Evolutionary conservation across 1,284 basidiomycete genomes (phyloP).

Genomic region (Neonothopanus nambi): DNA sequence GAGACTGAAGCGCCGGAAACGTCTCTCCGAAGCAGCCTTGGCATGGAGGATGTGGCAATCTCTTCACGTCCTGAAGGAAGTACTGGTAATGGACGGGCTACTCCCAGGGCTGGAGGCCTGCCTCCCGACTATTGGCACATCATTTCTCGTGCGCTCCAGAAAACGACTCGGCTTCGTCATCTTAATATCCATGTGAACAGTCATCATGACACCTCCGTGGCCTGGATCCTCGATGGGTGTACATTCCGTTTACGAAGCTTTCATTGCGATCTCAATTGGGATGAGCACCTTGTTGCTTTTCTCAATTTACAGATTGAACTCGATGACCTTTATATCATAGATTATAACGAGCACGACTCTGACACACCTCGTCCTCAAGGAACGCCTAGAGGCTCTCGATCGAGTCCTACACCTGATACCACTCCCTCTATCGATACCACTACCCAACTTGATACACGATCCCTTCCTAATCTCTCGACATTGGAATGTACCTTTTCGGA

Average conservation of each 20-base stretch:
- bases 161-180: conserved; percentile 45
- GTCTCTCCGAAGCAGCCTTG: not conserved
- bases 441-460: not conserved
- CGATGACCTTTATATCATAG: conserved; percentile 57
- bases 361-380: not conserved
- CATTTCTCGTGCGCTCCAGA: conserved; percentile 47
- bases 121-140: conserved; percentile 45
- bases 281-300: conserved; percentile 52
- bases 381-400: not conserved
- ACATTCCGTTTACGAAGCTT: conserved; percentile 56
- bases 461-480: conserved; percentile 46
- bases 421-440: not conserved
- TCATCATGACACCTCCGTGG: conserved; percentile 38
- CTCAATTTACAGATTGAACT: conserved; percentile 51
- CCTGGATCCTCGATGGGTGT: conserved; percentile 53
- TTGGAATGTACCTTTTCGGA: conserved; percentile 68
- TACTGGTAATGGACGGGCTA: not conserved
- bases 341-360: conserved; percentile 42
- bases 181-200: conserved; percentile 52
- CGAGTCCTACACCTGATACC: no score
- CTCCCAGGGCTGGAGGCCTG: conserved; percentile 13
- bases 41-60: not conserved
- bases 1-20: not conserved
- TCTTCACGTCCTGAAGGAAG: no score
- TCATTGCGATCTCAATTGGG: conserved; percentile 68